These are phyloP conservation scores for Raddia guianensis DNA, from an alignment of 176 grass and related monocot genomes.

Conservation along the genomic window DNA sequence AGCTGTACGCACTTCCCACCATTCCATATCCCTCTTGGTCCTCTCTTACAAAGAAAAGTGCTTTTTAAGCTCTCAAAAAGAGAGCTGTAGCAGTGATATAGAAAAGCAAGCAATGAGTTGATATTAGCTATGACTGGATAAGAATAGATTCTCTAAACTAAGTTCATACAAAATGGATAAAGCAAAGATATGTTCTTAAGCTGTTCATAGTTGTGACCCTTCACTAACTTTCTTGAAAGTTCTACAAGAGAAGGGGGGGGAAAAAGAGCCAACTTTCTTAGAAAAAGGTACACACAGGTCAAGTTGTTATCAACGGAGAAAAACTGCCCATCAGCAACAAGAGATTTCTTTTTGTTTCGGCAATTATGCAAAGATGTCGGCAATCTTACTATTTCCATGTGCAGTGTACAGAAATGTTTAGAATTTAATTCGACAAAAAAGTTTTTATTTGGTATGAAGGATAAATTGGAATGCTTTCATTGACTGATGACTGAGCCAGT, in stretches of 20 bases:
- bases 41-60: constrained; percentile 32
- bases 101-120: neutral
- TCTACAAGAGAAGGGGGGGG: too few species aligned
- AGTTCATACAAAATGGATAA: neutral
- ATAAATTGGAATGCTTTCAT: neutral
- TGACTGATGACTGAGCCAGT: neutral
- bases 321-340: neutral
- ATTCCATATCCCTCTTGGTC: neutral
- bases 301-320: neutral
- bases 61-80: constrained; percentile 10
- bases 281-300: too few species aligned
- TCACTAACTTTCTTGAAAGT: neutral
- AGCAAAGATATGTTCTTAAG: neutral
- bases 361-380: neutral
- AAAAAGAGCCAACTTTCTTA: too few species aligned
- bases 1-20: neutral
- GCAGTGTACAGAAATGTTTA: neutral
- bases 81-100: neutral
- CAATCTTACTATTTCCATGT: constrained; percentile 23
- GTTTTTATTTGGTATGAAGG: neutral
- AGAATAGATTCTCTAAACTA: neutral
- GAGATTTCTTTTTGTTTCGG: neutral
- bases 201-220: neutral
- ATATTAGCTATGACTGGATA: neutral
- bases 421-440: neutral